Evolutionary conservation across 331 rosid species (phyloP).

Genomic region (Saraca asoca): DNA sequence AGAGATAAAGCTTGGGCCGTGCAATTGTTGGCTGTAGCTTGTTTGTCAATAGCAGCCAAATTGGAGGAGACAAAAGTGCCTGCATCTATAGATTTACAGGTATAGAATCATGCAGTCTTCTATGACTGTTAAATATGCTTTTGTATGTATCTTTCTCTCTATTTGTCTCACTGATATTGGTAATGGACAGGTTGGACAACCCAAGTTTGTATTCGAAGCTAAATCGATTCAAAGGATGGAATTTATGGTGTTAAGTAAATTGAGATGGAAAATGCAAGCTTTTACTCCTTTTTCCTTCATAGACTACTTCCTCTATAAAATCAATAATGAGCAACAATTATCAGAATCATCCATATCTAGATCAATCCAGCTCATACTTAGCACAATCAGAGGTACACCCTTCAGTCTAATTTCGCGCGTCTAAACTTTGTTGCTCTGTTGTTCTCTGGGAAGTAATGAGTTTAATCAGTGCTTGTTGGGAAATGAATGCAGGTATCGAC

Average conservation of each 20-base stretch:
- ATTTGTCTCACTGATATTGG: conserved; percentile 5
- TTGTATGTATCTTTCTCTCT: conserved; percentile 1
- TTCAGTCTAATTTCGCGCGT: conserved; percentile 7
- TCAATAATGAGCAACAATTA: conserved; percentile 37
- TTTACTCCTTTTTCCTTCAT: conserved; percentile 65
- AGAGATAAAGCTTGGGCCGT: conserved; percentile 52
- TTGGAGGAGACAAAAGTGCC: conserved; percentile 64
- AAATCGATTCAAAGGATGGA: conserved; percentile 64
- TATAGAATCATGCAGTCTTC: conserved; percentile 28
- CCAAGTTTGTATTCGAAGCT: conserved; percentile 56
- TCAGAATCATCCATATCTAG: conserved; percentile 33
- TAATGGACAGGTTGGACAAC: conserved; percentile 59
- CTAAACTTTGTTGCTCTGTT: conserved; percentile 25
- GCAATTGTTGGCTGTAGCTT: conserved; percentile 67
- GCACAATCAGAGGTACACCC: conserved; percentile 54
- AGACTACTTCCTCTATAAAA: conserved; percentile 61
- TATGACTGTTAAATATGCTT: conserved; percentile 16
- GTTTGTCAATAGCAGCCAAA: conserved; percentile 73
- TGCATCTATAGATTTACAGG: conserved; percentile 57
- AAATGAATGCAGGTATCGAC: conserved; percentile 64
- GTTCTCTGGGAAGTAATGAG: conserved; percentile 45
- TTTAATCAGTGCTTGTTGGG: conserved; percentile 39
- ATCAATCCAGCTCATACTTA: conserved; percentile 55
- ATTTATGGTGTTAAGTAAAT: conserved; percentile 55
- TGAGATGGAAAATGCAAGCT: conserved; percentile 80